phyloP scores from a whole-genome alignment of 1,284 basidiomycete genomes.

The Cryptococcus sp. region DNA sequence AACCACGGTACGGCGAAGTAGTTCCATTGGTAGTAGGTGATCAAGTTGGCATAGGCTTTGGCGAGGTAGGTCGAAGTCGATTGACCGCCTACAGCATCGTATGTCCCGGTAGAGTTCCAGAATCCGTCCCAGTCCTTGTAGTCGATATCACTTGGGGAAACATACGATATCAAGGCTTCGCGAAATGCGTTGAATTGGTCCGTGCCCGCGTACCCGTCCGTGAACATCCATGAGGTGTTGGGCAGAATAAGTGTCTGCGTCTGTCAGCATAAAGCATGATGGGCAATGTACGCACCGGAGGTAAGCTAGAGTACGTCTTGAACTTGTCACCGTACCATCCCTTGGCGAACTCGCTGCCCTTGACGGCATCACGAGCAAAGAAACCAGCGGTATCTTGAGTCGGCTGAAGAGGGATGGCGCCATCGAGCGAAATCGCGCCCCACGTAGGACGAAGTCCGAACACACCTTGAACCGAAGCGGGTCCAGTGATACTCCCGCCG shows the following conservation, averaged over 20 bases:
- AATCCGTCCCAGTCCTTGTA: neutral
- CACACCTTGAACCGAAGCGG: slow-evolving; percentile 54
- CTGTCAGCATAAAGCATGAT: neutral
- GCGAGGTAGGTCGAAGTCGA: slow-evolving; percentile 10
- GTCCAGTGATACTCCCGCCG: slow-evolving; percentile 55
- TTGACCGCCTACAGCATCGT: neutral
- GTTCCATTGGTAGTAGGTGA: slow-evolving; percentile 52
- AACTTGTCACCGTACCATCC: slow-evolving; percentile 37
- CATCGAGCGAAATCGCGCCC: slow-evolving; percentile 50
- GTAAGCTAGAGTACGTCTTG: slow-evolving; percentile 48
- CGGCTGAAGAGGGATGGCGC: slow-evolving; percentile 54
- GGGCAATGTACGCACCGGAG: slow-evolving; percentile 22
- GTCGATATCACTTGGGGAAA: neutral
- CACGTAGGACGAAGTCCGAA: slow-evolving; percentile 46
- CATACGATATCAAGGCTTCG: neutral
- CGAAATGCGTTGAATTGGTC: neutral
- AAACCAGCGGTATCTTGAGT: slow-evolving; percentile 37
- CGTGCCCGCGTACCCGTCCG: neutral
- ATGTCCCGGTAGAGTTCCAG: neutral
- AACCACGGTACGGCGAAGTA: slow-evolving; percentile 53
- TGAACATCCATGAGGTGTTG: neutral
- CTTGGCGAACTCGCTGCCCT: slow-evolving; percentile 33
- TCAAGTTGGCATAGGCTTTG: slow-evolving; percentile 50
- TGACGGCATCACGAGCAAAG: slow-evolving; percentile 42
- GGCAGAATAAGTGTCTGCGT: neutral